Percentiles rank a stretch among this genome's conserved stretches.
Conservation (phyloP, 768 basidiomycete species). For the Trichaptum fuscoviolaceum region DNA sequence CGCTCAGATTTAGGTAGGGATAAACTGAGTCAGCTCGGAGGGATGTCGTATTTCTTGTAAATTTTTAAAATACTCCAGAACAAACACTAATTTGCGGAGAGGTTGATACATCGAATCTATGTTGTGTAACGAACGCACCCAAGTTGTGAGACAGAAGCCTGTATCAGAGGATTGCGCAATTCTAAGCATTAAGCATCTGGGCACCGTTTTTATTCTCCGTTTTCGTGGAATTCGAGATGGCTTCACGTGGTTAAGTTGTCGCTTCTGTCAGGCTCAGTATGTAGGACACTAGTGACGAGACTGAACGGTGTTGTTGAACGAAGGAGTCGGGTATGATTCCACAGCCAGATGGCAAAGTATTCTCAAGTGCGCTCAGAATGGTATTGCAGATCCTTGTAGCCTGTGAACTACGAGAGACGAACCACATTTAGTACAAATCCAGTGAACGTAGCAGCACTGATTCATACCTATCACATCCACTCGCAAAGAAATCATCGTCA, state of each 20-base stretch:
- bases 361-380: slow-evolving; percentile 19
- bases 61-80: background rate
- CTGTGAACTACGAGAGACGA: slow-evolving; percentile 25
- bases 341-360: slow-evolving; percentile 14
- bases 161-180: too few species aligned
- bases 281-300: slow-evolving; percentile 22
- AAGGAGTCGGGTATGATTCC: slow-evolving; percentile 24
- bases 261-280: too few species aligned
- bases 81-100: too few species aligned
- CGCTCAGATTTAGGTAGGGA: background rate
- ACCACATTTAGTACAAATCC: too few species aligned
- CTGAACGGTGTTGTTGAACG: slow-evolving; percentile 36
- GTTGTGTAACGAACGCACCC: too few species aligned
- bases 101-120: too few species aligned
- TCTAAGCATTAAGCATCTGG: too few species aligned
- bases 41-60: background rate
- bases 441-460: slow-evolving; percentile 7
- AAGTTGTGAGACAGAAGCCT: too few species aligned
- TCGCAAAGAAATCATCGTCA: slow-evolving; percentile 33
- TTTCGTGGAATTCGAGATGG: background rate
- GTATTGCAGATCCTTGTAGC: slow-evolving; percentile 32
- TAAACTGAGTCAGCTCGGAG: too few species aligned
- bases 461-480: slow-evolving; percentile 28
- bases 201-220: background rate
- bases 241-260: slow-evolving; percentile 13